phyloP scores from a whole-genome alignment of 805 yeast genomes.

The Metschnikowia picachoensis region DNA sequence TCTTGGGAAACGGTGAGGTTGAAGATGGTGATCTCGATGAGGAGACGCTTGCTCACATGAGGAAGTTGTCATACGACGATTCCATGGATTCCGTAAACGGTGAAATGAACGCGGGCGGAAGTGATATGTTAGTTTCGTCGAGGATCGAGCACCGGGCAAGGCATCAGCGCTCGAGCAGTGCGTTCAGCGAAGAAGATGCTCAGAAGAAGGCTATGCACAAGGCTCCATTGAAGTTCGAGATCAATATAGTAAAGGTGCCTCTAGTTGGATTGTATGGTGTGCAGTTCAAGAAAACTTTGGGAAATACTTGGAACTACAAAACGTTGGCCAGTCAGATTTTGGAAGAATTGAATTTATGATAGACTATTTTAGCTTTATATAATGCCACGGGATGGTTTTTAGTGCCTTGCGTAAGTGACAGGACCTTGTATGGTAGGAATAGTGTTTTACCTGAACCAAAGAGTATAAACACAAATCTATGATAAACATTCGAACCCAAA shows the following conservation, averaged over 20 bases:
- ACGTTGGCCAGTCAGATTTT: conserved; percentile 83
- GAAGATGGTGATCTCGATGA: conserved; percentile 28
- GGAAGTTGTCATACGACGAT: conserved; percentile 47
- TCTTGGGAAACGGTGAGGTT: conserved; percentile 27
- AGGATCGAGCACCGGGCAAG: conserved; percentile 50
- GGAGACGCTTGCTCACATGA: conserved; percentile 25
- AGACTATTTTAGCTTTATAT: too few species aligned
- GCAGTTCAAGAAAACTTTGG: conserved; percentile 88
- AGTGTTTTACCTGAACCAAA: too few species aligned
- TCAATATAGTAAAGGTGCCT: conserved; percentile 89
- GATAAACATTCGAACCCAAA: too few species aligned
- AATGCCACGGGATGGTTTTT: too few species aligned
- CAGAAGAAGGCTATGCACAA: conserved; percentile 15
- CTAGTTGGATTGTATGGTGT: conserved; percentile 88
- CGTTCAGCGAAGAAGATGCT: conserved; percentile 16
- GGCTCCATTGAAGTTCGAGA: conserved; percentile 79
- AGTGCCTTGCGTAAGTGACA: too few species aligned
- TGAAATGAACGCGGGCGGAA: conserved; percentile 44
- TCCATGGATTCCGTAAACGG: conserved; percentile 56
- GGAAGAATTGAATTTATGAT: conserved; percentile 59
- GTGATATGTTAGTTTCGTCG: conserved; percentile 59
- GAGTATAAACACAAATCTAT: too few species aligned
- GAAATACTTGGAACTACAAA: conserved; percentile 94
- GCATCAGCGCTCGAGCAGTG: conserved; percentile 30
- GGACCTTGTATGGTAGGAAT: too few species aligned